A percentile compares a stretch with the other conserved stretches of the same genome.
phyloP scores from a whole-genome alignment of 2,329 filamentous ascomycete genomes.

The Paecilomyces niveus region DNA sequence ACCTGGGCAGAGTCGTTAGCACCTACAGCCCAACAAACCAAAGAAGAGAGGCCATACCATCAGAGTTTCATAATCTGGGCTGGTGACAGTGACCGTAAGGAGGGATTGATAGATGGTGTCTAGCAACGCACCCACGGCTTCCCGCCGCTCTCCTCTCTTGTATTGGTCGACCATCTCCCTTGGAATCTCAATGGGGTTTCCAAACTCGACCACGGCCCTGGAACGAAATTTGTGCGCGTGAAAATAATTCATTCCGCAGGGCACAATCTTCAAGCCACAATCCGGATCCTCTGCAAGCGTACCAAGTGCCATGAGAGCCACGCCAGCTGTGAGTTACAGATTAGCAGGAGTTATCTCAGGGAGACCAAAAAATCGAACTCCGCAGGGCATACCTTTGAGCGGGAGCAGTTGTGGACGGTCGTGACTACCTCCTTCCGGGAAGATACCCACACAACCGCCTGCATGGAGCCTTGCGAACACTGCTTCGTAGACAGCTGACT shows the following conservation, averaged over 20 bases:
- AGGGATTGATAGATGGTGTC: conserved; percentile 82
- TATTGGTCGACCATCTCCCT: conserved; percentile 78
- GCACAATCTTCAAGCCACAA: conserved; percentile 88
- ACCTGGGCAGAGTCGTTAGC: conserved; percentile 42
- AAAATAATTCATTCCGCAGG: conserved; percentile 99
- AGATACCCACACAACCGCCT: conserved; percentile 90
- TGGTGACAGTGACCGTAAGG: conserved; percentile 81
- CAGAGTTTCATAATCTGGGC: conserved; percentile 89
- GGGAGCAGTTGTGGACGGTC: conserved; percentile 87
- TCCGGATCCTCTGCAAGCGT: conserved; percentile 77
- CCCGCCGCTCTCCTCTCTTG: conserved; percentile 71
- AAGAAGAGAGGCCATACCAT: conserved; percentile 51
- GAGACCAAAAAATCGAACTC: background rate
- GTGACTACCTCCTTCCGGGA: conserved; percentile 93
- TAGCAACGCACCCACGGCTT: conserved; percentile 77
- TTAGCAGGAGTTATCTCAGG: conserved; percentile 12
- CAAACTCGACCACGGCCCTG: conserved; percentile 91
- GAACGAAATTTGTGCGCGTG: conserved; percentile 98
- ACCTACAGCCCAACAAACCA: background rate
- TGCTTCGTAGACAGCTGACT: conserved; percentile 86
- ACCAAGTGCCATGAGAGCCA: conserved; percentile 95
- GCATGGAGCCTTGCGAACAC: conserved; percentile 77
- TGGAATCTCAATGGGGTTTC: conserved; percentile 78
- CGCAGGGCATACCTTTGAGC: conserved; percentile 55
- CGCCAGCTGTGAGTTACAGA: conserved; percentile 55